phyloP scores from a whole-genome alignment of 2,329 filamentous ascomycete species.

The Fusarium sp. region DNA sequence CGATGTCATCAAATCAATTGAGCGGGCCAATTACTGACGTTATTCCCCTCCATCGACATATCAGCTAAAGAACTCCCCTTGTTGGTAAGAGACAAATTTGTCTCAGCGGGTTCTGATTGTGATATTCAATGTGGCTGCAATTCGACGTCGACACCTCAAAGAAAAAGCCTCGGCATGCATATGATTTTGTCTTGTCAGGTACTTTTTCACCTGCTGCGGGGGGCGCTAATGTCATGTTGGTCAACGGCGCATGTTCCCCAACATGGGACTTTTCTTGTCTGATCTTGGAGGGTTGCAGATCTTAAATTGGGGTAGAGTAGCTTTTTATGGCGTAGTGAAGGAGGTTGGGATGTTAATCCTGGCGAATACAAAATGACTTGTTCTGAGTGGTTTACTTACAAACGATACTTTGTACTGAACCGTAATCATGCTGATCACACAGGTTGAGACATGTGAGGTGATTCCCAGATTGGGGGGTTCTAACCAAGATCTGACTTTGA shows the following conservation, averaged over 20 bases:
- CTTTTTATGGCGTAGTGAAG: background rate
- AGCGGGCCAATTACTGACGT: background rate
- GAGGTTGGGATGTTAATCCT: slow-evolving; percentile 5
- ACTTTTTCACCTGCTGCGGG: slow-evolving; percentile 29
- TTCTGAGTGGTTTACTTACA: background rate
- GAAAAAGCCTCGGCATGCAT: too few relatives aligned
- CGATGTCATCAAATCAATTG: slow-evolving; percentile 3
- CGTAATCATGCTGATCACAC: background rate
- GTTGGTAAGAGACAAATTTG: background rate
- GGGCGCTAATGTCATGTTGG: slow-evolving; percentile 14
- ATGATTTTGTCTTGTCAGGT: background rate
- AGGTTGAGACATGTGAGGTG: slow-evolving; percentile 2
- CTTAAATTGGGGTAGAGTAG: slow-evolving; percentile 18
- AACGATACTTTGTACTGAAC: background rate
- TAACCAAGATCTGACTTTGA: background rate
- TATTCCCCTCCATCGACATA: background rate
- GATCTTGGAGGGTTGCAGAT: slow-evolving; percentile 29
- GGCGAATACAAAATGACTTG: slow-evolving; percentile 13
- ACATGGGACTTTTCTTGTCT: slow-evolving; percentile 29
- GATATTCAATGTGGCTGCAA: slow-evolving; percentile 12
- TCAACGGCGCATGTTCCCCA: slow-evolving; percentile 27
- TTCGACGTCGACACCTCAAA: slow-evolving; percentile 33
- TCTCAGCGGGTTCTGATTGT: slow-evolving; percentile 9
- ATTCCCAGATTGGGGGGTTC: slow-evolving; percentile 1
- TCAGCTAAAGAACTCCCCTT: background rate